Evolutionary conservation across 202 grass and related monocot species (phyloP).

Genomic region (Brachypodium distachyon): DNA sequence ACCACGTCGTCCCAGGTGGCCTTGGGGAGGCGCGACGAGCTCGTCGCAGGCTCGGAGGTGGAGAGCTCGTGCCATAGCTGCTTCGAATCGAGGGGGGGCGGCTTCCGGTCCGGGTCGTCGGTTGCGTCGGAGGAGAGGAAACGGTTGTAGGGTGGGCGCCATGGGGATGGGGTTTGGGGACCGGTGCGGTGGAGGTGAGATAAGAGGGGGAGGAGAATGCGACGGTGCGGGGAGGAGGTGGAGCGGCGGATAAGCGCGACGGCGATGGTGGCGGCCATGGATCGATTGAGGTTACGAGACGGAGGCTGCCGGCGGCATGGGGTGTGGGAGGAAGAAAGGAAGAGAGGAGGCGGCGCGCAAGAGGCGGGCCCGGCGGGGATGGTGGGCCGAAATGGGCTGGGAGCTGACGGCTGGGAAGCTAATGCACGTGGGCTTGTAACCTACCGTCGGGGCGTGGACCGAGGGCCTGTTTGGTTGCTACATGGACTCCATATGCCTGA

Average conservation of each 20-base stretch:
- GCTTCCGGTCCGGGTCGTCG: not conserved
- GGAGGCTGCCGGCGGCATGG: slow-evolving; percentile 9
- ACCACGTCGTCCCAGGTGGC: slow-evolving; percentile 44
- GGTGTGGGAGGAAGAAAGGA: not conserved
- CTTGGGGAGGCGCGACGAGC: slow-evolving; percentile 36
- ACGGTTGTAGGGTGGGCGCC: slow-evolving; percentile 6
- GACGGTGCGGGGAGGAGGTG: slow-evolving; percentile 9
- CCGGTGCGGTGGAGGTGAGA: slow-evolving; percentile 14
- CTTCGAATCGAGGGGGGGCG: slow-evolving; percentile 16
- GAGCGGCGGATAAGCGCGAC: slow-evolving; percentile 22
- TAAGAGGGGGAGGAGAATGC: slow-evolving; percentile 21
- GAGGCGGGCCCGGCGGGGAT: not conserved
- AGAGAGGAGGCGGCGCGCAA: slow-evolving; percentile 4
- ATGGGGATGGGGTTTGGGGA: not conserved
- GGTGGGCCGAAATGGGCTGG: slow-evolving; percentile 25
- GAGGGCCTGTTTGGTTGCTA: too few relatives aligned
- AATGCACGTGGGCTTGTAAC: not conserved
- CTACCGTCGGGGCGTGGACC: not conserved
- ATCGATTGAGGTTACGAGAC: not conserved
- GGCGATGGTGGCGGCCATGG: slow-evolving; percentile 26
- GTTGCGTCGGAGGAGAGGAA: slow-evolving; percentile 26
- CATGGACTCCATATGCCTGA: too few relatives aligned
- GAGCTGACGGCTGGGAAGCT: not conserved
- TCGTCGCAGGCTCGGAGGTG: not conserved
- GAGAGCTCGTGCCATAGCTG: slow-evolving; percentile 57